Evolutionary conservation across 306 rosid species (phyloP).

Genomic region (Sicyos baderoa): DNA sequence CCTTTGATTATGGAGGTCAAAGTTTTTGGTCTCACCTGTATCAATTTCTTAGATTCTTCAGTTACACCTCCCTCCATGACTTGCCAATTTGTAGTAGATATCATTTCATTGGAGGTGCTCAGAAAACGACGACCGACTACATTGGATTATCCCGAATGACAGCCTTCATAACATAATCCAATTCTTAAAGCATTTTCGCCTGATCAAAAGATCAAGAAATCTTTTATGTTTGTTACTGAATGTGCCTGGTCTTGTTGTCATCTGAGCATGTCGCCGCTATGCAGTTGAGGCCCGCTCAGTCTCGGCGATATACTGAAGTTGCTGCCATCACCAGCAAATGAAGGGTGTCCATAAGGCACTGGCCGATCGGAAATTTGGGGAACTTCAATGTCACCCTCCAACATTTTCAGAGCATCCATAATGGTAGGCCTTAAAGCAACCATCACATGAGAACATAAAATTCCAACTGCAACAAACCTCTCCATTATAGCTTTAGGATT

Average conservation of each 20-base stretch:
- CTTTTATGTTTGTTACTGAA: not conserved
- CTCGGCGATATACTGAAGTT: constrained; percentile 73
- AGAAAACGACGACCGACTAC: too few relatives aligned
- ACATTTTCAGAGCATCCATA: constrained; percentile 79
- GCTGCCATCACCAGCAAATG: constrained; percentile 31
- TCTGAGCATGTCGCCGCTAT: constrained; percentile 74
- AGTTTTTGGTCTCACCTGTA: not conserved
- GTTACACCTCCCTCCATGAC: not conserved
- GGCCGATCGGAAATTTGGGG: constrained; percentile 88
- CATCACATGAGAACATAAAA: constrained; percentile 89
- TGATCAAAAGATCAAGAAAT: too few relatives aligned
- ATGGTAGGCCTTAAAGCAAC: constrained; percentile 90
- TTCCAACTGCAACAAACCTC: constrained; percentile 73
- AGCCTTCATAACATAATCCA: not conserved
- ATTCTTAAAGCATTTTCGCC: not conserved
- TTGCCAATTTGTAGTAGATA: not conserved
- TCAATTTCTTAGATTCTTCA: constrained; percentile 2
- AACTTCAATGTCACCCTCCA: constrained; percentile 91
- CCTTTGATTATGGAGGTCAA: not conserved
- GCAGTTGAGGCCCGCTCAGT: constrained; percentile 58
- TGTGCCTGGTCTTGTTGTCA: constrained; percentile 27
- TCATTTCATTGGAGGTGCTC: not conserved
- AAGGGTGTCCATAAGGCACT: constrained; percentile 73
- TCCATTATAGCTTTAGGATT: constrained; percentile 91
- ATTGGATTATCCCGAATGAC: too few relatives aligned